Conservation (phyloP, 73 alveolate species). For the Uronychia setigera region DNA sequence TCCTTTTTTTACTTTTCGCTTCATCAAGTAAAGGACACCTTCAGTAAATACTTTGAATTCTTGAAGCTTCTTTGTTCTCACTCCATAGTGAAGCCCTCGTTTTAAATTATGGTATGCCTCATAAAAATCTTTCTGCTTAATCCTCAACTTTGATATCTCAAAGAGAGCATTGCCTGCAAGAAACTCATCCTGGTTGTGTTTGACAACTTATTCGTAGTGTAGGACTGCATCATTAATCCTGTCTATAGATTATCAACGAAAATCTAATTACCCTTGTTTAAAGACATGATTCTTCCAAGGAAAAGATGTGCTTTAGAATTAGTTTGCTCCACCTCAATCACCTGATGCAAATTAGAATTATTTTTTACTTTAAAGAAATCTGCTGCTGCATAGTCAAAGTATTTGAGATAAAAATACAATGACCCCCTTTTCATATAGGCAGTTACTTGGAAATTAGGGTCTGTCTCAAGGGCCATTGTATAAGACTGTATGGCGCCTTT, state of each 20-base stretch:
- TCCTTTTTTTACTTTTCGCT: conserved; percentile 62
- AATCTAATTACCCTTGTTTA: neutral
- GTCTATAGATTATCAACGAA: conserved; percentile 8
- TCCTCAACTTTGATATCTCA: conserved; percentile 49
- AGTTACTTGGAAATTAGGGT: neutral
- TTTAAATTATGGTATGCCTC: conserved; percentile 63
- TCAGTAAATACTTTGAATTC: conserved; percentile 42
- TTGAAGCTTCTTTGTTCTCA: conserved; percentile 7
- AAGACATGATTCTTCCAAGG: conserved; percentile 39
- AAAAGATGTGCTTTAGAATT: conserved; percentile 45
- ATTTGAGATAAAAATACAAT: conserved; percentile 12
- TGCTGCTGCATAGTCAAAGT: conserved; percentile 20
- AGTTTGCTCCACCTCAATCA: conserved; percentile 41
- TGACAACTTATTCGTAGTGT: conserved; percentile 58
- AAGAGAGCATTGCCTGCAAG: conserved; percentile 51
- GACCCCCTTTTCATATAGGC: conserved; percentile 34
- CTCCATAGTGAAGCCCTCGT: conserved; percentile 39
- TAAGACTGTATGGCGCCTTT: conserved; percentile 42
- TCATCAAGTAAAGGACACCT: conserved; percentile 51
- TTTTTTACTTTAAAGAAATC: conserved; percentile 38
- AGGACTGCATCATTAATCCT: conserved; percentile 43
- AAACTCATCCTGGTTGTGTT: conserved; percentile 46
- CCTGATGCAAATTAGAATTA: conserved; percentile 2
- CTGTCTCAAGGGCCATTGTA: conserved; percentile 18
- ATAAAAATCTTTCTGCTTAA: conserved; percentile 51